Conservation (phyloP, 2,329 filamentous ascomycete genomes). For the Curvularia hawaiiensis region DNA sequence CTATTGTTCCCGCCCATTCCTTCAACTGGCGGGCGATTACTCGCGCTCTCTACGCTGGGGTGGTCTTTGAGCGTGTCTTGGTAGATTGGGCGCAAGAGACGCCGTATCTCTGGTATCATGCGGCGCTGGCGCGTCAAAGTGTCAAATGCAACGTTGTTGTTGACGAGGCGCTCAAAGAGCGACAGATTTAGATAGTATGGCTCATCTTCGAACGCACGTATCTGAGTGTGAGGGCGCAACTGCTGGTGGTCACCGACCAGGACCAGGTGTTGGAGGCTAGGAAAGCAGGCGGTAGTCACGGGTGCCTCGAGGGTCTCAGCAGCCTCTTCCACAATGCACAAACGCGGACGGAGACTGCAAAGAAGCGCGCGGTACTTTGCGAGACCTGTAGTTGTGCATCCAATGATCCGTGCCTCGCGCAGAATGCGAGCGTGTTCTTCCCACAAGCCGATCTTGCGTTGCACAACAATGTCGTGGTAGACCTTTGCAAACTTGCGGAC, state of each 20-base stretch:
- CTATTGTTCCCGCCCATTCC: slow-evolving; percentile 67
- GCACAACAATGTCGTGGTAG: slow-evolving; percentile 58
- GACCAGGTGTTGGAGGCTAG: slow-evolving; percentile 67
- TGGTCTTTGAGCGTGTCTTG: slow-evolving; percentile 62
- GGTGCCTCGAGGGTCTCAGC: slow-evolving; percentile 75
- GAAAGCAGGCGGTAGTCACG: slow-evolving; percentile 63
- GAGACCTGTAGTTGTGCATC: slow-evolving; percentile 78
- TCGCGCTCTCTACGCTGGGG: slow-evolving; percentile 53
- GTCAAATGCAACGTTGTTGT: slow-evolving; percentile 65
- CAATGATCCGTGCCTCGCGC: slow-evolving; percentile 58
- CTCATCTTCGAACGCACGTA: slow-evolving; percentile 61
- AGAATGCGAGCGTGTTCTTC: slow-evolving; percentile 59
- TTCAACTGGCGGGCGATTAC: slow-evolving; percentile 58
- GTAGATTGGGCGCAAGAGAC: slow-evolving; percentile 67
- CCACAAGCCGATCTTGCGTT: slow-evolving; percentile 63
- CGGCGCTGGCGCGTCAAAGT: slow-evolving; percentile 72
- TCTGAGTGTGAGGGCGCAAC: slow-evolving; percentile 70
- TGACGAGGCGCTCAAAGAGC: slow-evolving; percentile 79
- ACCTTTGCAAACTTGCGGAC: slow-evolving; percentile 58
- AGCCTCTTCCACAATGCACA: slow-evolving; percentile 79
- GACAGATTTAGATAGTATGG: slow-evolving; percentile 75
- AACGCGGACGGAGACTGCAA: slow-evolving; percentile 66
- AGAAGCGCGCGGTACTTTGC: slow-evolving; percentile 79
- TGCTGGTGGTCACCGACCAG: slow-evolving; percentile 83
- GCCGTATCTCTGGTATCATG: slow-evolving; percentile 72